phyloP scores from a whole-genome alignment of 2,329 filamentous ascomycete genomes.

The Geosmithia morbida region DNA sequence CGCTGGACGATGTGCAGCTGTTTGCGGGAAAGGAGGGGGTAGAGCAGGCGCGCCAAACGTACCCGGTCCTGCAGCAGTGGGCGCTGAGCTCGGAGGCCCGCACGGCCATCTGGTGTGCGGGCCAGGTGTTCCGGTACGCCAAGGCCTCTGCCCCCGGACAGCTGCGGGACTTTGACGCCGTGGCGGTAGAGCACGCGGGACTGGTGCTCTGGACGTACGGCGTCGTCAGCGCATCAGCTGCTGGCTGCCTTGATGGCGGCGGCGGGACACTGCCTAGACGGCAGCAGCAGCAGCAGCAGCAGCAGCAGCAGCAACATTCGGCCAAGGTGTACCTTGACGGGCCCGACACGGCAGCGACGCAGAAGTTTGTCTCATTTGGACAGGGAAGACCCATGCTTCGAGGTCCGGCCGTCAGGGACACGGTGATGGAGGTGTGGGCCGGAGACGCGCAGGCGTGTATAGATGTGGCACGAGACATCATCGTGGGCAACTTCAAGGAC shows the following conservation, averaged over 20 bases:
- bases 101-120: slow-evolving; percentile 52
- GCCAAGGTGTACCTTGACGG: slow-evolving; percentile 40
- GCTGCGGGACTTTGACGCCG: slow-evolving; percentile 51
- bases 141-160: slow-evolving; percentile 35
- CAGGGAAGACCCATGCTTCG: slow-evolving; percentile 38
- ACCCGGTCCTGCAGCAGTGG: slow-evolving; percentile 45
- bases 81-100: slow-evolving; percentile 37
- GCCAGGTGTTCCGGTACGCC: slow-evolving; percentile 49
- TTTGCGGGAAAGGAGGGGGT: slow-evolving; percentile 55
- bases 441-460: slow-evolving; percentile 45
- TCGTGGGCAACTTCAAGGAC: slow-evolving; percentile 35
- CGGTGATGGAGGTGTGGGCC: slow-evolving; percentile 23
- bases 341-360: slow-evolving; percentile 33
- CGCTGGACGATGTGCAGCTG: slow-evolving; percentile 49
- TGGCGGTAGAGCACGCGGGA: slow-evolving; percentile 54
- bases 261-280: too few species aligned
- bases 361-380: slow-evolving; percentile 41
- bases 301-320: slow-evolving; percentile 12
- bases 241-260: slow-evolving; percentile 4
- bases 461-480: slow-evolving; percentile 39
- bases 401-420: slow-evolving; percentile 13
- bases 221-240: slow-evolving; percentile 32
- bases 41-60: slow-evolving; percentile 46
- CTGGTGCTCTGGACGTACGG: slow-evolving; percentile 58
- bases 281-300: neutral